A percentile compares a stretch with the other conserved stretches of the same genome.
phyloP scores from a whole-genome alignment of 306 rosid species.

The Rubus idaeus region DNA sequence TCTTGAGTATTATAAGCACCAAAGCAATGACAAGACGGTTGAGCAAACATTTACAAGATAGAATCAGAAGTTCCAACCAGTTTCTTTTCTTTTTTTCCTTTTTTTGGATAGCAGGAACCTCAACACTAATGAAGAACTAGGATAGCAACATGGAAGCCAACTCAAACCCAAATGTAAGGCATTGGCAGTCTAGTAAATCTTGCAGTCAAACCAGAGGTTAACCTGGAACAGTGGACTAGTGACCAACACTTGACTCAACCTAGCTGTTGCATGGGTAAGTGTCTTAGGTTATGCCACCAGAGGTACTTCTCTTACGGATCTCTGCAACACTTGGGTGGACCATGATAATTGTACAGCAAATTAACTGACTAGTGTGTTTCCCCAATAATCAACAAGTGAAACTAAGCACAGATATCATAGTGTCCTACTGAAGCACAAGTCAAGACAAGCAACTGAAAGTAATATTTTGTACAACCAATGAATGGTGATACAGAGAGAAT shows the following conservation, averaged over 20 bases:
- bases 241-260: conserved; percentile 3
- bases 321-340: not conserved
- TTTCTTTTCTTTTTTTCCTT: not conserved
- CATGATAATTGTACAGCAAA: not conserved
- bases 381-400: not conserved
- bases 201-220: conserved; percentile 20
- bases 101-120: not conserved
- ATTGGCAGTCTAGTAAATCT: not conserved
- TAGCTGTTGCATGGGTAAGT: conserved; percentile 2
- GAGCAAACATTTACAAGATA: conserved; percentile 4
- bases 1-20: conserved; percentile 33
- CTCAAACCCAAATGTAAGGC: conserved; percentile 3
- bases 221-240: conserved; percentile 1
- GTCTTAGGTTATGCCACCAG: not conserved
- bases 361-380: not conserved
- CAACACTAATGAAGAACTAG: conserved; percentile 14
- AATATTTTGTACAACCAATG: not conserved
- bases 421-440: not conserved
- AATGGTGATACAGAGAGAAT: not conserved
- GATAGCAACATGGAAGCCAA: conserved; percentile 12
- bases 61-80: not conserved
- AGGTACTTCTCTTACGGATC: not conserved
- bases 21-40: conserved; percentile 18
- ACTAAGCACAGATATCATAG: not conserved
- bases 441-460: not conserved